These are phyloP conservation scores for Paraglomus brasilianum DNA, from an alignment of 192 early-diverging fungal genomes.

Conservation along the genomic window DNA sequence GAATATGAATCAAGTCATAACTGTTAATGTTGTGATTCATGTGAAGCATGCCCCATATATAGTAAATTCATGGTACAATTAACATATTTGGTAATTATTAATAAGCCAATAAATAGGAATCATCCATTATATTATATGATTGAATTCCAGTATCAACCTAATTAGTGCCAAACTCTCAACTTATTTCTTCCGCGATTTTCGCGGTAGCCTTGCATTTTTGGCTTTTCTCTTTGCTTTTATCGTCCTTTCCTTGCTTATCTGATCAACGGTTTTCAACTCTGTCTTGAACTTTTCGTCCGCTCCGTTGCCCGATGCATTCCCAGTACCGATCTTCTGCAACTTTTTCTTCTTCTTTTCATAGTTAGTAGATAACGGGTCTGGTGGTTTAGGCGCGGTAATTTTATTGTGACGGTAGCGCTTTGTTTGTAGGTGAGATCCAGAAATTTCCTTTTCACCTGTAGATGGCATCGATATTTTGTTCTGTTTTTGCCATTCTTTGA, in stretches of 20 bases:
- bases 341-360: constrained; percentile 65
- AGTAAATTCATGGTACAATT: too few relatives aligned
- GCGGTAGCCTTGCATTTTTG: constrained; percentile 19
- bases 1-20: too few relatives aligned
- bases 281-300: neutral
- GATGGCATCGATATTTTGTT: constrained; percentile 78
- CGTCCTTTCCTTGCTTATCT: constrained; percentile 23
- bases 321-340: neutral
- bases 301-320: neutral
- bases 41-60: too few relatives aligned
- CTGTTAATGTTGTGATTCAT: too few relatives aligned
- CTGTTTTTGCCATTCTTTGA: constrained; percentile 90
- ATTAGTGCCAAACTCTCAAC: too few relatives aligned
- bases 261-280: constrained; percentile 24
- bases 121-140: too few relatives aligned
- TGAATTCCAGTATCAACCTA: too few relatives aligned
- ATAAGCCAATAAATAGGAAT: too few relatives aligned
- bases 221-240: constrained; percentile 18
- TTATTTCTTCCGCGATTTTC: too few relatives aligned
- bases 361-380: constrained; percentile 63
- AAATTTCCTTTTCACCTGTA: constrained; percentile 83
- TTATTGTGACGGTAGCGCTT: constrained; percentile 79
- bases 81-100: too few relatives aligned
- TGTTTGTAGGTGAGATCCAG: constrained; percentile 42
- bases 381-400: constrained; percentile 65